Conservation (phyloP, 2,329 filamentous ascomycete genomes). For the Colletotrichum sp. region DNA sequence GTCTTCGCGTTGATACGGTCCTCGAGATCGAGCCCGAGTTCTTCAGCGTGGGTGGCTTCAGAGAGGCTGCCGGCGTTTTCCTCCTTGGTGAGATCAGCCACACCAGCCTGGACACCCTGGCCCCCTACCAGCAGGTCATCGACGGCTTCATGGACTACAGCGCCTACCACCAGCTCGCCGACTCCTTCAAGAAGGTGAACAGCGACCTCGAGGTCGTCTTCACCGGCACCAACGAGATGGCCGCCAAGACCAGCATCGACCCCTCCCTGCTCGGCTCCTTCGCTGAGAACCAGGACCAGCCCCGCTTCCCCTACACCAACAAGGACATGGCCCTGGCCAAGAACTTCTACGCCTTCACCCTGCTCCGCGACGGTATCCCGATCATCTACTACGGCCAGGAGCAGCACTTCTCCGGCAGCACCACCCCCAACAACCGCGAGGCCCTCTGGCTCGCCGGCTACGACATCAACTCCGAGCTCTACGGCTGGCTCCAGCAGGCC, state of each 20-base stretch:
- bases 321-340: conserved; percentile 61
- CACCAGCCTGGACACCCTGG: conserved; percentile 53
- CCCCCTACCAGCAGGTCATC: conserved; percentile 58
- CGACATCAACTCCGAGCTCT: conserved; percentile 49
- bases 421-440: conserved; percentile 58
- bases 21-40: conserved; percentile 66
- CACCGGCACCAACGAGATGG: conserved; percentile 19
- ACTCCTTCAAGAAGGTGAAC: background rate
- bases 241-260: conserved; percentile 27
- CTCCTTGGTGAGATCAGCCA: conserved; percentile 65
- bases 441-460: conserved; percentile 60
- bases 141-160: conserved; percentile 67
- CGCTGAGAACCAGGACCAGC: conserved; percentile 64
- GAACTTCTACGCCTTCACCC: conserved; percentile 64
- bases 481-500: conserved; percentile 48
- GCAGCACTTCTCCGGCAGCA: conserved; percentile 57
- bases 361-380: conserved; percentile 66
- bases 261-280: conserved; percentile 41
- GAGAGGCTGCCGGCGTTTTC: conserved; percentile 60
- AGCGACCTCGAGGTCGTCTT: conserved; percentile 33
- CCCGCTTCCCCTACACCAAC: conserved; percentile 52
- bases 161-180: conserved; percentile 39
- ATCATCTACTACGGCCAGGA: conserved; percentile 72
- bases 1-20: conserved; percentile 65
- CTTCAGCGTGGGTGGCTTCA: conserved; percentile 53